Conservation (phyloP, 805 yeast species). For the Pichia rugopelliculosa region DNA sequence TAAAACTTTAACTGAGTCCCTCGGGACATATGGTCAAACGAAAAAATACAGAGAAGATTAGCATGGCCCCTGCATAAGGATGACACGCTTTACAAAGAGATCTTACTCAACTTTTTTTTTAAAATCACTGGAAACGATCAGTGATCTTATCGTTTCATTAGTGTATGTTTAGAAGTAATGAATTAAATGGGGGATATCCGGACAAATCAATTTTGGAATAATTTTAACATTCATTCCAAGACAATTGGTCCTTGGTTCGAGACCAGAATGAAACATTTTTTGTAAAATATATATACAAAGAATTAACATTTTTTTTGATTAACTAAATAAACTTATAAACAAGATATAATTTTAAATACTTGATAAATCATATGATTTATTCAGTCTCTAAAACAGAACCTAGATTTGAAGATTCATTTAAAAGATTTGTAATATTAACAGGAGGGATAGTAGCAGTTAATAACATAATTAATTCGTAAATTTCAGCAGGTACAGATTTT, state of each 20-base stretch:
- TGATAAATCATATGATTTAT: neutral
- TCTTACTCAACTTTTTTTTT: slow-evolving; percentile 75
- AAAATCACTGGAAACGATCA: too few species aligned
- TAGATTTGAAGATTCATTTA: slow-evolving; percentile 34
- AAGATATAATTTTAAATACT: neutral
- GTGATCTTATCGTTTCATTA: too few species aligned
- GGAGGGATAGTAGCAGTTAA: slow-evolving; percentile 93
- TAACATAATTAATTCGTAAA: slow-evolving; percentile 76
- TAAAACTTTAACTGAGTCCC: slow-evolving; percentile 30
- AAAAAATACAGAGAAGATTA: slow-evolving; percentile 99
- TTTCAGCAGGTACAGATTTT: slow-evolving; percentile 73
- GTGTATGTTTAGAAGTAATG: too few species aligned
- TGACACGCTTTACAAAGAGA: slow-evolving; percentile 99
- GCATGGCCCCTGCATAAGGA: slow-evolving; percentile 99
- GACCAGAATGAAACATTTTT: neutral
- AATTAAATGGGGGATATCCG: too few species aligned
- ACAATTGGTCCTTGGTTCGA: too few species aligned
- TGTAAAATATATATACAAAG: too few species aligned
- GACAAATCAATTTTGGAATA: too few species aligned
- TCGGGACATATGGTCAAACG: slow-evolving; percentile 98
- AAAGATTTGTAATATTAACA: slow-evolving; percentile 59
- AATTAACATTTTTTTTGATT: too few species aligned
- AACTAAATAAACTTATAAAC: neutral
- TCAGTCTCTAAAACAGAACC: slow-evolving; percentile 18
- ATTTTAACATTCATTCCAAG: too few species aligned